phyloP scores from a whole-genome alignment of 371 early-diverging fungal genomes.

The Zychaea mexicana region DNA sequence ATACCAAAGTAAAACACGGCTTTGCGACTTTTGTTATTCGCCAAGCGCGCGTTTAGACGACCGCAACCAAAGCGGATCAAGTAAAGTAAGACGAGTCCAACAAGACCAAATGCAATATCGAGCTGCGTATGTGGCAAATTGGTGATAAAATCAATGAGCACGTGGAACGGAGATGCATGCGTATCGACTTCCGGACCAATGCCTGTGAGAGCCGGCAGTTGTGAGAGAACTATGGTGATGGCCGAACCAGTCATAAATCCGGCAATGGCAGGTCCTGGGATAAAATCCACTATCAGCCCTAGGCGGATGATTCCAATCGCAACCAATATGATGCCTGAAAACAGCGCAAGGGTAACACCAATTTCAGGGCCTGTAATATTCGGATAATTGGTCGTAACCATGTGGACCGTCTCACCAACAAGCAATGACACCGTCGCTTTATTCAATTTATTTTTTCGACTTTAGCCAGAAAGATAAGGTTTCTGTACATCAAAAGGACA shows the following conservation, averaged over 20 bases:
- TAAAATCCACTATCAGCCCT: slow-evolving; percentile 85
- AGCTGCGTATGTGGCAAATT: slow-evolving; percentile 36
- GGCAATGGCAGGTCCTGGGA: slow-evolving; percentile 72
- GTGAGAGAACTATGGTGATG: slow-evolving; percentile 72
- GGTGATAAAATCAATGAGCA: slow-evolving; percentile 50
- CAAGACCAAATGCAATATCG: slow-evolving; percentile 54
- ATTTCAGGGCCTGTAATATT: slow-evolving; percentile 41
- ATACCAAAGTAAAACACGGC: slow-evolving; percentile 48
- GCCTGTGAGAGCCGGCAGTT: slow-evolving; percentile 74
- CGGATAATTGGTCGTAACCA: slow-evolving; percentile 23
- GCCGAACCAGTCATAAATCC: slow-evolving; percentile 81
- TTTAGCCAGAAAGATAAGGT: no score
- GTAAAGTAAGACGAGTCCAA: slow-evolving; percentile 43
- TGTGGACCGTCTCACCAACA: slow-evolving; percentile 63
- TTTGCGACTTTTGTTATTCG: slow-evolving; percentile 22
- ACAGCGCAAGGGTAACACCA: slow-evolving; percentile 56
- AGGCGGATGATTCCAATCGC: slow-evolving; percentile 73
- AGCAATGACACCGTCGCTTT: slow-evolving; percentile 82
- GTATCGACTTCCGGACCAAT: slow-evolving; percentile 55
- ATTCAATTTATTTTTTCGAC: no score
- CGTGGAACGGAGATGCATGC: slow-evolving; percentile 52
- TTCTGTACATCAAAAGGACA: no score
- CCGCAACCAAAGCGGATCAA: slow-evolving; percentile 27
- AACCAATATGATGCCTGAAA: slow-evolving; percentile 60
- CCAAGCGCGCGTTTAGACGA: slow-evolving; percentile 23